Percentiles rank a stretch among this genome's conserved stretches.
phyloP scores from a whole-genome alignment of 148 eudicot species.

The Persicaria tinctoria region DNA sequence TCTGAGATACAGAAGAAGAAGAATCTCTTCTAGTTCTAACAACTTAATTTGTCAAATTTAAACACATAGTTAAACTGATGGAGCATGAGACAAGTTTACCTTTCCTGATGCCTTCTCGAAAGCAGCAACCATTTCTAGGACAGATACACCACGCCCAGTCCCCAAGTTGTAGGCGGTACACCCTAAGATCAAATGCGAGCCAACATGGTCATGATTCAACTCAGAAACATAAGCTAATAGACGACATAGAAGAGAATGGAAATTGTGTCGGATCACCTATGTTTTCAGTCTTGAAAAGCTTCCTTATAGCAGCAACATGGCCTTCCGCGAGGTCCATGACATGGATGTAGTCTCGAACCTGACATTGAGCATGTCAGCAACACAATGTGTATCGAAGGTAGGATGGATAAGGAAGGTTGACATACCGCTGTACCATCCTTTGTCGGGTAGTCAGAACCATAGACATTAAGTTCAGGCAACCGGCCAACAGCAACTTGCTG shows the following conservation, averaged over 20 bases:
- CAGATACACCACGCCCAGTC: conserved; percentile 78
- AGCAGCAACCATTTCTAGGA: conserved; percentile 81
- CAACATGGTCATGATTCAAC: too few relatives aligned
- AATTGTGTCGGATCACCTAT: conserved; percentile 30
- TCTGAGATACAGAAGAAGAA: conserved; percentile 25
- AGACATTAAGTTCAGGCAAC: conserved; percentile 68
- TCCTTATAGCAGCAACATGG: conserved; percentile 76
- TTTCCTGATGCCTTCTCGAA: conserved; percentile 86
- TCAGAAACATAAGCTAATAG: not conserved
- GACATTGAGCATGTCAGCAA: not conserved
- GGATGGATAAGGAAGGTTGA: not conserved
- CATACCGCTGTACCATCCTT: conserved; percentile 84
- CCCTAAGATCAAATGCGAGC: conserved; percentile 29
- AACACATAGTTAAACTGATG: too few relatives aligned
- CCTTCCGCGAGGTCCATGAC: conserved; percentile 96
- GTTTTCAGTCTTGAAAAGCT: conserved; percentile 40
- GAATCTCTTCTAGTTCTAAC: too few relatives aligned
- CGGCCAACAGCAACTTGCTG: conserved; percentile 89
- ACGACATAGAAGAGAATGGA: not conserved
- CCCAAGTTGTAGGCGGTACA: conserved; percentile 78
- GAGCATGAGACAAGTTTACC: conserved; percentile 22
- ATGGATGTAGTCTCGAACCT: conserved; percentile 89
- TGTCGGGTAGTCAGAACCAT: conserved; percentile 85
- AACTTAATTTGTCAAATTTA: too few relatives aligned
- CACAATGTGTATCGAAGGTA: too few relatives aligned